A percentile compares a stretch with the other conserved stretches of the same genome.
Conservation (phyloP, 805 yeast species). For the Pichia thaimueangensis region DNA sequence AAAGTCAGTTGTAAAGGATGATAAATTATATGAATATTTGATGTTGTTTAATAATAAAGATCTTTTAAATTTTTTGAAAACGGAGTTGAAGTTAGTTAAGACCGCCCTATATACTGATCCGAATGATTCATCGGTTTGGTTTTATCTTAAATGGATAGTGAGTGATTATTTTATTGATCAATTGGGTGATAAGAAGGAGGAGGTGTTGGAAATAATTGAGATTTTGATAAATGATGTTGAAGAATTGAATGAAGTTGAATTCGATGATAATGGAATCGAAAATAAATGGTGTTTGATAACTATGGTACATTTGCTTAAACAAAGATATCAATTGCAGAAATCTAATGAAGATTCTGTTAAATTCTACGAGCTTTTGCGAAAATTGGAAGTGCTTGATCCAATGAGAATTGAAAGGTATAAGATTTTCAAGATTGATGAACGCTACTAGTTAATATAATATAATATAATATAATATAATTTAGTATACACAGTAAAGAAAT, state of each 20-base stretch:
- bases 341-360: constrained; percentile 6
- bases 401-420: constrained; percentile 54
- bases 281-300: constrained; percentile 74
- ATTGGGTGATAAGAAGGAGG: constrained; percentile 18
- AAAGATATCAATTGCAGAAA: constrained; percentile 16
- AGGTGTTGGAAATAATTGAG: constrained; percentile 34
- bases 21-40: constrained; percentile 11
- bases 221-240: constrained; percentile 42
- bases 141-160: constrained; percentile 76
- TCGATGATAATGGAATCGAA: constrained; percentile 55
- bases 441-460: not conserved
- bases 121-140: constrained; percentile 91
- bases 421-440: constrained; percentile 22
- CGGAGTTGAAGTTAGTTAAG: constrained; percentile 63
- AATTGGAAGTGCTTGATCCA: constrained; percentile 54
- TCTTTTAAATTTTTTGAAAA: constrained; percentile 31
- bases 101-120: constrained; percentile 91
- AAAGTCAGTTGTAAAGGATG: constrained; percentile 11
- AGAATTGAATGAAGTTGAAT: constrained; percentile 68
- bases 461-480: too few species aligned
- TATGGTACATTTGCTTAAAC: constrained; percentile 40
- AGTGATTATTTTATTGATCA: constrained; percentile 36
- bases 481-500: too few species aligned
- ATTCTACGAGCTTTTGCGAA: constrained; percentile 30
- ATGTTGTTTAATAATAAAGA: constrained; percentile 15